Evolutionary conservation across 495 filamentous ascomycete species (phyloP).

Genomic region (Penicillium daleae): DNA sequence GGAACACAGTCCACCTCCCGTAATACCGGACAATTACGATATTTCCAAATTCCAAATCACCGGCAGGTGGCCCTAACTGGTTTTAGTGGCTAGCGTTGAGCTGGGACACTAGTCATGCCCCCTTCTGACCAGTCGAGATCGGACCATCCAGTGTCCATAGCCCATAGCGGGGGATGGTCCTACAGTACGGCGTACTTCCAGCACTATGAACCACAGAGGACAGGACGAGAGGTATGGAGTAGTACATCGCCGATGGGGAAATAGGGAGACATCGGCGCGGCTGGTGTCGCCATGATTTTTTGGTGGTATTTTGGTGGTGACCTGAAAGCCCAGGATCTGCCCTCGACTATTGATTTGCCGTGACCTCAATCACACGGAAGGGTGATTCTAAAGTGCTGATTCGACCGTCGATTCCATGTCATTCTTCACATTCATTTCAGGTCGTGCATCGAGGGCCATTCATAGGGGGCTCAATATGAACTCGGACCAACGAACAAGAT

Average conservation of each 20-base stretch:
- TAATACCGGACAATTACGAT: conserved; percentile 13
- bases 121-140: neutral
- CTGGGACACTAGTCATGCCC: neutral
- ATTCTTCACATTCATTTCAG: neutral
- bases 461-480: neutral
- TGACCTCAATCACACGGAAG: conserved; percentile 7
- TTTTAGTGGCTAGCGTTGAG: neutral
- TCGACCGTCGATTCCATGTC: conserved; percentile 7
- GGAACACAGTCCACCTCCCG: neutral
- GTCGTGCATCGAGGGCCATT: conserved; percentile 2
- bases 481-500: neutral
- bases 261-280: neutral
- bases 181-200: no score
- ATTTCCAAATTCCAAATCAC: conserved; percentile 16
- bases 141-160: neutral
- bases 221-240: no score
- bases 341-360: conserved; percentile 11
- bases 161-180: neutral
- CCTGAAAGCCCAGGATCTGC: conserved; percentile 4
- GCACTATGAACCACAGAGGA: no score
- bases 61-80: neutral
- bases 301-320: no score
- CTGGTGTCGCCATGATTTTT: neutral
- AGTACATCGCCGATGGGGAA: no score
- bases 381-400: conserved; percentile 4